Conservation (phyloP, 2,329 filamentous ascomycete genomes). For the Penicillium fuscoglaucum region DNA sequence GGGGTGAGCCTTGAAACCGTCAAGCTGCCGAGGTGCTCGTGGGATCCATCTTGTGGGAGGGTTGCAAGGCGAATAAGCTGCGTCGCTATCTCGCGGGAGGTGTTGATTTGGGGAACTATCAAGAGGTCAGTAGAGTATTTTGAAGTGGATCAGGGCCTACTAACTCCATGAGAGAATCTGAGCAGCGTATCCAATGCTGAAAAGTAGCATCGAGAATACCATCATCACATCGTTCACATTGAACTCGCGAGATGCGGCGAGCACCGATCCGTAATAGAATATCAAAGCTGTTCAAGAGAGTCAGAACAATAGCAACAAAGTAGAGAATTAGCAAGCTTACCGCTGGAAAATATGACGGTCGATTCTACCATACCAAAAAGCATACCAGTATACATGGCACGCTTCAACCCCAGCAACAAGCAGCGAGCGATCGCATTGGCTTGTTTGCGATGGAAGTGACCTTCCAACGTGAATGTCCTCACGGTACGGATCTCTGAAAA, state of each 20-base stretch:
- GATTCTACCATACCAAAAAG: slow-evolving; percentile 79
- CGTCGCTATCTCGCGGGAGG: slow-evolving; percentile 69
- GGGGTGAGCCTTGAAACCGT: slow-evolving; percentile 47
- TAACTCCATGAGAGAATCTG: slow-evolving; percentile 64
- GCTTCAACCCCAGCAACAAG: slow-evolving; percentile 62
- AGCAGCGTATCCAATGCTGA: slow-evolving; percentile 72
- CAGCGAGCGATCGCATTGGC: slow-evolving; percentile 52
- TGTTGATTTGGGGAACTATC: slow-evolving; percentile 72
- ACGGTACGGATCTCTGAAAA: slow-evolving; percentile 79
- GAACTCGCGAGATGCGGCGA: slow-evolving; percentile 55
- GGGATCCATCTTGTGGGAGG: slow-evolving; percentile 56
- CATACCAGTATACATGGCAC: slow-evolving; percentile 66
- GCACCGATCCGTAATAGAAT: slow-evolving; percentile 75
- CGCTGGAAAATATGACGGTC: slow-evolving; percentile 66
- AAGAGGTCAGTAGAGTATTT: slow-evolving; percentile 6
- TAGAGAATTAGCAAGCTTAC: slow-evolving; percentile 30
- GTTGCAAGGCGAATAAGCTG: slow-evolving; percentile 69
- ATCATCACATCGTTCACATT: slow-evolving; percentile 64
- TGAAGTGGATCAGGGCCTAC: slow-evolving; percentile 7
- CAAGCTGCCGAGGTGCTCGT: slow-evolving; percentile 57
- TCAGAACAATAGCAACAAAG: slow-evolving; percentile 7
- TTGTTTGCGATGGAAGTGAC: slow-evolving; percentile 68
- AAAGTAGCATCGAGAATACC: slow-evolving; percentile 80
- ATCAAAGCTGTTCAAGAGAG: slow-evolving; percentile 58
- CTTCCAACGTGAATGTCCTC: slow-evolving; percentile 70